These are phyloP conservation scores for Ceratobasidium sp. DNA, from an alignment of 1,284 basidiomycete species.

Conservation along the genomic window DNA sequence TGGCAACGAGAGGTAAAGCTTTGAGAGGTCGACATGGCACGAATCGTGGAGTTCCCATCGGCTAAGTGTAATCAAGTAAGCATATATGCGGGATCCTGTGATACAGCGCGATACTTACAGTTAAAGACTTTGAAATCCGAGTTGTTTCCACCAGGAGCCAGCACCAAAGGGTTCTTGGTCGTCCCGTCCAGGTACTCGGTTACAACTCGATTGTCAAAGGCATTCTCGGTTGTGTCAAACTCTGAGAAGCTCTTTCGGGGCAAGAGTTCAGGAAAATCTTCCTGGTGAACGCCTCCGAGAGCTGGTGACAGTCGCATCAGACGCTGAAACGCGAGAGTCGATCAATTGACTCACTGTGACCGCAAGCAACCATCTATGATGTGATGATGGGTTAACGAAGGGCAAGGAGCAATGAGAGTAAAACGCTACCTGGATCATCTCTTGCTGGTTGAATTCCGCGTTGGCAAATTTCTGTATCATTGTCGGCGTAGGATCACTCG, in stretches of 20 bases:
- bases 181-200: conserved; percentile 6
- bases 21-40: not conserved
- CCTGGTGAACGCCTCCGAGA: not conserved
- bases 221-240: not conserved
- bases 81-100: too few relatives aligned
- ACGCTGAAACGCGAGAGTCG: not conserved
- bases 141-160: conserved; percentile 8
- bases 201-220: not conserved
- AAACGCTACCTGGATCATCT: conserved; percentile 1
- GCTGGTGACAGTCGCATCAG: not conserved
- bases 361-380: conserved; percentile 8
- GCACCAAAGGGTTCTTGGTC: not conserved
- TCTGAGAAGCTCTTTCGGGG: not conserved
- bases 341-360: not conserved
- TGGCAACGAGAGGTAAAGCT: not conserved
- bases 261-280: not conserved
- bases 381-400: not conserved
- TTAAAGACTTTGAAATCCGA: not conserved
- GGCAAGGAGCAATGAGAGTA: too few relatives aligned
- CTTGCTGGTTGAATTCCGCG: conserved; percentile 1
- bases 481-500: not conserved
- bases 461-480: not conserved
- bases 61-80: not conserved
- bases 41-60: not conserved
- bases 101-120: not conserved